Conservation (phyloP, 805 yeast species). For the Lipomyces yamanashiensis region DNA sequence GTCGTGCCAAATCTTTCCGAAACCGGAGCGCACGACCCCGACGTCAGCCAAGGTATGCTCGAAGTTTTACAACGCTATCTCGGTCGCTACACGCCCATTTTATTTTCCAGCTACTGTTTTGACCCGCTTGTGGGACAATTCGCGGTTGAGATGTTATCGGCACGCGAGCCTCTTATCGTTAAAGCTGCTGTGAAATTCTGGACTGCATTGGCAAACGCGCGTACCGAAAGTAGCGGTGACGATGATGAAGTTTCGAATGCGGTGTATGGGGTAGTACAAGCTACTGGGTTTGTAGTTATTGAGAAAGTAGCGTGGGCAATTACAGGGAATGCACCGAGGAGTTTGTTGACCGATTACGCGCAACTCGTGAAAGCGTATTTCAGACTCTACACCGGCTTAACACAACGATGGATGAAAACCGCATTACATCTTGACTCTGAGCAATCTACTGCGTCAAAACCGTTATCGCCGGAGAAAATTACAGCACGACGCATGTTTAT, state of each 20-base stretch:
- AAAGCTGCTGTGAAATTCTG: constrained; percentile 61
- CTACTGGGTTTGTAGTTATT: constrained; percentile 6
- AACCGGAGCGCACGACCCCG: constrained; percentile 33
- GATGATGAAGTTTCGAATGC: not conserved
- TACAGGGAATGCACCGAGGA: constrained; percentile 30
- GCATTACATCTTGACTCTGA: not conserved
- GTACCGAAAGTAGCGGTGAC: not conserved
- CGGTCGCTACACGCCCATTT: constrained; percentile 23
- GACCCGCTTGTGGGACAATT: constrained; percentile 42
- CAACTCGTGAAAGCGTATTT: constrained; percentile 19
- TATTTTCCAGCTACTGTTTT: constrained; percentile 25
- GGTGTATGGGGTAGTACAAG: constrained; percentile 10
- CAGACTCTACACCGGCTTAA: constrained; percentile 7
- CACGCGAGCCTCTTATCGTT: constrained; percentile 61
- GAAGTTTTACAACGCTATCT: constrained; percentile 40
- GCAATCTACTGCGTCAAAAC: not conserved
- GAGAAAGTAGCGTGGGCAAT: constrained; percentile 27
- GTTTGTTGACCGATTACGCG: constrained; percentile 28
- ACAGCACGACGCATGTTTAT: constrained; percentile 22
- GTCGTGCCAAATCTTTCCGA: constrained; percentile 4
- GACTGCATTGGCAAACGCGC: constrained; percentile 50
- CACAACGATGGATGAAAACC: constrained; percentile 23
- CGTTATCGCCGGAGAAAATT: not conserved
- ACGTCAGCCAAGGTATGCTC: constrained; percentile 41
- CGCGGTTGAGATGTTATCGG: constrained; percentile 49